A percentile compares a stretch with the other conserved stretches of the same genome.
Evolutionary conservation across 441 rosid genomes (phyloP).

Genomic region (Theobroma grandiflorum): DNA sequence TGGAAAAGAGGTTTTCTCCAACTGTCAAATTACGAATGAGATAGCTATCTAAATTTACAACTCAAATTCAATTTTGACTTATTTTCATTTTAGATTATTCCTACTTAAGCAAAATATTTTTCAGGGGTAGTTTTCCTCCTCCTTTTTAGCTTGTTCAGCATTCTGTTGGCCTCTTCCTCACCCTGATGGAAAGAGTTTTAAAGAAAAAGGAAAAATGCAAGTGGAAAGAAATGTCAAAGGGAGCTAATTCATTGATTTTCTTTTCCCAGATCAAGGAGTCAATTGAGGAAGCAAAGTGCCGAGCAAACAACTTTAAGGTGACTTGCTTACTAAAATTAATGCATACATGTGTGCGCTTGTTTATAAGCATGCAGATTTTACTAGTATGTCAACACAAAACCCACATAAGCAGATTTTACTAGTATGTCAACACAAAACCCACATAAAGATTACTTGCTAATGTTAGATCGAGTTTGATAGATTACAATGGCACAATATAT

Average conservation of each 20-base stretch:
- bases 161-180: constrained; percentile 1
- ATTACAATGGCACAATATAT: not conserved
- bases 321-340: constrained; percentile 25
- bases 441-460: not conserved
- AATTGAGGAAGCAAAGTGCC: constrained; percentile 53
- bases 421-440: not conserved
- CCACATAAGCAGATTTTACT: not conserved
- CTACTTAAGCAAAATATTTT: constrained; percentile 4
- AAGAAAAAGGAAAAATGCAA: not conserved
- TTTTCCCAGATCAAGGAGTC: constrained; percentile 60
- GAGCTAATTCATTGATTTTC: constrained; percentile 8
- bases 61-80: not conserved
- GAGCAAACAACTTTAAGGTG: constrained; percentile 62
- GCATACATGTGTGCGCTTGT: constrained; percentile 2
- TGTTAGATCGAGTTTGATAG: not conserved
- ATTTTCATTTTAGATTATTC: not conserved
- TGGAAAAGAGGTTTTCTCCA: constrained; percentile 16
- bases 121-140: not conserved
- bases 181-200: constrained; percentile 6
- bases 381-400: not conserved
- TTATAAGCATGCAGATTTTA: not conserved
- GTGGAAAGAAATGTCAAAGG: constrained; percentile 8
- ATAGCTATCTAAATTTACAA: not conserved
- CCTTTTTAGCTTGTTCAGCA: not conserved
- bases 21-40: not conserved